A percentile compares a stretch with the other conserved stretches of the same genome.
phyloP scores from a whole-genome alignment of 2,329 filamentous ascomycete genomes.

The Neurospora sp. region DNA sequence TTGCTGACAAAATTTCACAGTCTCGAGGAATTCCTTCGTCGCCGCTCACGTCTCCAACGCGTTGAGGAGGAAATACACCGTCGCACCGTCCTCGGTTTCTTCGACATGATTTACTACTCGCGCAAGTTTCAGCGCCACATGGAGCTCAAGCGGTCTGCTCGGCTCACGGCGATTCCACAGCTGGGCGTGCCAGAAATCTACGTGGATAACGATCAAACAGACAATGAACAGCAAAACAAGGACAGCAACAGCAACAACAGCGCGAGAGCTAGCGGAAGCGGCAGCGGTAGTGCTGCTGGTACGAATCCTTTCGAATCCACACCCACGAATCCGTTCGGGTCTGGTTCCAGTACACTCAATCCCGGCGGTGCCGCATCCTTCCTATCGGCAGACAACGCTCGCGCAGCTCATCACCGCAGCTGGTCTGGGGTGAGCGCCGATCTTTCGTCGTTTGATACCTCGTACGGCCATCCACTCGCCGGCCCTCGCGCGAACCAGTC shows the following conservation, averaged over 20 bases:
- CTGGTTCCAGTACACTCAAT: slow-evolving; percentile 2
- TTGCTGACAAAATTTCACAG: slow-evolving; percentile 33
- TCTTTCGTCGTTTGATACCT: slow-evolving; percentile 32
- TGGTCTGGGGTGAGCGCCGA: slow-evolving; percentile 35
- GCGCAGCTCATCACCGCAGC: slow-evolving; percentile 12
- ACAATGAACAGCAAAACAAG: slow-evolving; percentile 25
- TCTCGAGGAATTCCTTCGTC: slow-evolving; percentile 87
- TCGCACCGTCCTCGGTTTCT: slow-evolving; percentile 86
- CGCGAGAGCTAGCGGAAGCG: slow-evolving; percentile 5
- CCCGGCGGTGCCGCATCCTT: slow-evolving; percentile 26
- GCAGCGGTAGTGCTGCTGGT: slow-evolving; percentile 4
- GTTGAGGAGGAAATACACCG: slow-evolving; percentile 92
- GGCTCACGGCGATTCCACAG: slow-evolving; percentile 69
- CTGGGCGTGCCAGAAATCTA: slow-evolving; percentile 84
- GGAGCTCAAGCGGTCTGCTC: slow-evolving; percentile 61
- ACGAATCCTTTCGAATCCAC: neutral
- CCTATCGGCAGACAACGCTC: slow-evolving; percentile 24
- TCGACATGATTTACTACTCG: slow-evolving; percentile 84
- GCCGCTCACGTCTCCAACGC: slow-evolving; percentile 79
- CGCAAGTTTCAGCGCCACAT: slow-evolving; percentile 70
- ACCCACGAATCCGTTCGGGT: neutral
- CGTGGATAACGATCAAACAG: slow-evolving; percentile 59
- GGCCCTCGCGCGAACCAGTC: slow-evolving; percentile 37
- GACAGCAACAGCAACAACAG: slow-evolving; percentile 1
- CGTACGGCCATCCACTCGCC: slow-evolving; percentile 42